Evolutionary conservation across 768 basidiomycete species (phyloP), one percentile per base, ranked within the genome.

Genomic region (Amyloporia xantha): DNA sequence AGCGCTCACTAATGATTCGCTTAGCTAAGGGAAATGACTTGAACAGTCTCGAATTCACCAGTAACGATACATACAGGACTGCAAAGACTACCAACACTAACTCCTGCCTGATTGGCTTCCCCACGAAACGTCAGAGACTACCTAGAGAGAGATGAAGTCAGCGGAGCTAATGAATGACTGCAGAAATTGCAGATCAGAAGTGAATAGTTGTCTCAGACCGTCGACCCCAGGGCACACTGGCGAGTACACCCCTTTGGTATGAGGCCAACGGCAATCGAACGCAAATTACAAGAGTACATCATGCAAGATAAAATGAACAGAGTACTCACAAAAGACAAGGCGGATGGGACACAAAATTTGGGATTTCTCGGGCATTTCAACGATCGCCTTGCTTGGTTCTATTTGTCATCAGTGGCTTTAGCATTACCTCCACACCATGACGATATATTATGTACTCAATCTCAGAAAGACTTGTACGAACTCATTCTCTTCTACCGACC

Each of bases 201-300:
- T 28, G 30, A 51, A 62, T 61, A 53, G 59, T 77, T 81, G 84
- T 88, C 86, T 87, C 86, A 88, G 77, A 66, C 62, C 75, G 71
- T 66, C 66, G 60, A 58, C 72, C 77, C 74, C 84, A 84, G 84
- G 78, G 73, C 68, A 71, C 63, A 77, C 82, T 71, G 86, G 86
- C 86, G 72, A 73, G 81, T 77, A 73, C 69, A 47, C 68, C 79
- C 84, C 77, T 87, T 86, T 84, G 78, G 75, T 70, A 58, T 74
- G 72, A 70, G 72, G 71, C 63, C 62, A 65, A 67, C 63, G 71
- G 63, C 68, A 61, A 67, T 89, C 86, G 84, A 88, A 88, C 86
- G 86, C 86, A 89, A 89, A 89, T 89, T 89, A 89, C 86, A 70
- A 73, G 56, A 70, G 66, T 68, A 72, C 84, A 87, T 86, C 74